Conservation (phyloP, 108 stramenopile genomes). For the Phaeodactylum tricornutum region DNA sequence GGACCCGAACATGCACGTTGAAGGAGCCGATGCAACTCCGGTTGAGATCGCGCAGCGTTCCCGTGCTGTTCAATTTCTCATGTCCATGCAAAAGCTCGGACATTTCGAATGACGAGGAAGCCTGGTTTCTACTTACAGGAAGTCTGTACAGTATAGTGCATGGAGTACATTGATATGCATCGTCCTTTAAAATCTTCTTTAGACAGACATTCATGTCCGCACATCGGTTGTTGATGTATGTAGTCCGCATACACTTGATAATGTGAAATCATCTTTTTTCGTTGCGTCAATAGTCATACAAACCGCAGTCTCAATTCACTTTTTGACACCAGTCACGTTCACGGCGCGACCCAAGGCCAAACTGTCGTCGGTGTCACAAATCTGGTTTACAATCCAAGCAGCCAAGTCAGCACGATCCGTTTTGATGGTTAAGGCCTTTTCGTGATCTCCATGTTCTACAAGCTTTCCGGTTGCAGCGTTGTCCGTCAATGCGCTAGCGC, state of each 20-base stretch:
- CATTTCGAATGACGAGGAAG: too few species aligned
- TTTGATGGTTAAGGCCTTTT: slow-evolving; percentile 10
- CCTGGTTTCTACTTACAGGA: too few species aligned
- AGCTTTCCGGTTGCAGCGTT: slow-evolving; percentile 5
- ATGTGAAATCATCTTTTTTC: too few species aligned
- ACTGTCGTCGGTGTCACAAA: background rate
- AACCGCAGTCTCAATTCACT: too few species aligned
- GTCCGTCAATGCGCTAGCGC: slow-evolving; percentile 18
- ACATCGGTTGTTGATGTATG: too few species aligned
- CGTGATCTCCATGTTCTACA: slow-evolving; percentile 3
- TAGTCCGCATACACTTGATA: too few species aligned
- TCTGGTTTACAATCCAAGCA: slow-evolving; percentile 7
- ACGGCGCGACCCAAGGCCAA: background rate
- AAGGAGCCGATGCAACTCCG: slow-evolving; percentile 40
- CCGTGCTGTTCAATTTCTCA: slow-evolving; percentile 51
- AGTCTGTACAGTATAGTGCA: too few species aligned
- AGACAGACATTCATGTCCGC: too few species aligned
- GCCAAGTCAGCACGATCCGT: slow-evolving; percentile 24
- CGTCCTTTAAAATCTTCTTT: too few species aligned
- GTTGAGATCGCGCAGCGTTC: slow-evolving; percentile 45
- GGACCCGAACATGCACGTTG: slow-evolving; percentile 33
- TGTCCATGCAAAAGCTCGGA: slow-evolving; percentile 45
- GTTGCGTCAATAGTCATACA: too few species aligned
- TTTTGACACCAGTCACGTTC: slow-evolving; percentile 4
- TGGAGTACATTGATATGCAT: too few species aligned